Percentiles rank a stretch among this genome's conserved stretches.
phyloP scores from a whole-genome alignment of 164 flowering plant genomes.

The Vitis riparia region DNA sequence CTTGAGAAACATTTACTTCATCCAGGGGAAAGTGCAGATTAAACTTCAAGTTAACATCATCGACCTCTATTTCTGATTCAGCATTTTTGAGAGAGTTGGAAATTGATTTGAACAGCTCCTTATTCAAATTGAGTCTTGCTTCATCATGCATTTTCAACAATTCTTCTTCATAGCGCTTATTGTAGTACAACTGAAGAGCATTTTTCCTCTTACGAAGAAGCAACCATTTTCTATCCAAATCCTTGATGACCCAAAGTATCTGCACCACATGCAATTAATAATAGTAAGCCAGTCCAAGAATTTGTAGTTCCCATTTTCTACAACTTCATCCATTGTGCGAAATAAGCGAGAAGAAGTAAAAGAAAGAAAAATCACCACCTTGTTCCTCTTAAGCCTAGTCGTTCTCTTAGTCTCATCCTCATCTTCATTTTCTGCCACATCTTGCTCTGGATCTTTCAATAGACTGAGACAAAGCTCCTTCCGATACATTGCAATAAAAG shows the following conservation, averaged over 20 bases:
- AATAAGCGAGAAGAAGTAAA: too few species aligned
- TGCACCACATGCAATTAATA: conserved; percentile 24
- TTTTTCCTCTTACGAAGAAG: conserved; percentile 84
- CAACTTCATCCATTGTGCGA: neutral
- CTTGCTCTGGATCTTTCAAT: conserved; percentile 54
- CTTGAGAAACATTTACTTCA: conserved; percentile 81
- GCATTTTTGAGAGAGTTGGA: conserved; percentile 59
- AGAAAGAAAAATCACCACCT: conserved; percentile 26
- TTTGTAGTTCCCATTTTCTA: too few species aligned
- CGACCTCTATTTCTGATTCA: conserved; percentile 88
- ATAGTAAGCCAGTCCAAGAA: too few species aligned
- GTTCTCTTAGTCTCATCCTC: conserved; percentile 27
- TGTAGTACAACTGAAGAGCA: conserved; percentile 67
- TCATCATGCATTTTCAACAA: conserved; percentile 60
- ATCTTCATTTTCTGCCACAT: conserved; percentile 32
- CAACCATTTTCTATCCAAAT: conserved; percentile 88
- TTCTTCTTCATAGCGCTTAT: conserved; percentile 84
- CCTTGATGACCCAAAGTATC: conserved; percentile 87
- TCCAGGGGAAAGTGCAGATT: conserved; percentile 92
- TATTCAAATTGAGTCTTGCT: conserved; percentile 65
- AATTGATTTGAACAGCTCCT: conserved; percentile 69
- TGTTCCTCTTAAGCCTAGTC: conserved; percentile 52
- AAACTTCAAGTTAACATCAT: conserved; percentile 91
- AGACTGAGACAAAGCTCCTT: conserved; percentile 73
- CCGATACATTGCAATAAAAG: conserved; percentile 91